These are phyloP conservation scores for Pterulicium gracile DNA, from an alignment of 1,284 basidiomycete species.

Conservation along the genomic window DNA sequence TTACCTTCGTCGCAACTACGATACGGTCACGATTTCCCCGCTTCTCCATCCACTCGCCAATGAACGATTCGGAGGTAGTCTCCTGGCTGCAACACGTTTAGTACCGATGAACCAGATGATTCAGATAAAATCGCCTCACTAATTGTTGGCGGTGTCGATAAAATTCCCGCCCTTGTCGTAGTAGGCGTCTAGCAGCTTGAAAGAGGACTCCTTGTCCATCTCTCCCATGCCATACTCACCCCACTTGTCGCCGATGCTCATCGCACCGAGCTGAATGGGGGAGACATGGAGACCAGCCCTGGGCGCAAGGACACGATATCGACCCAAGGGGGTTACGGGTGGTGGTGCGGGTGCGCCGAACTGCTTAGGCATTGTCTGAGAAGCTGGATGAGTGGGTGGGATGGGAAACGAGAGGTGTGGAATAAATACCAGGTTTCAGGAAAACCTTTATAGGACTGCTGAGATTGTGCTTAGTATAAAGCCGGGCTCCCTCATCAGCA, in stretches of 20 bases:
- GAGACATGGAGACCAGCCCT: constrained; percentile 27
- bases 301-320: constrained; percentile 26
- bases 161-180: constrained; percentile 17
- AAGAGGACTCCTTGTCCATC: constrained; percentile 19
- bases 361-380: neutral
- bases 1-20: constrained; percentile 30
- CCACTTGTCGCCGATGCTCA: constrained; percentile 36
- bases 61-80: constrained; percentile 23
- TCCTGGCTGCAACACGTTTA: constrained; percentile 17
- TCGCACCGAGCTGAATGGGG: constrained; percentile 30
- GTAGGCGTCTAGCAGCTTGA: constrained; percentile 22
- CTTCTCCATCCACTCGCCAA: constrained; percentile 30
- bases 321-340: constrained; percentile 20
- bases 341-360: constrained; percentile 13
- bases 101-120: neutral
- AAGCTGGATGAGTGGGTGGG: too few relatives aligned
- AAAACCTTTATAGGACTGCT: too few relatives aligned
- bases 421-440: too few relatives aligned
- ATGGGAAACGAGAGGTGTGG: too few relatives aligned
- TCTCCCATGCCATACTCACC: constrained; percentile 14
- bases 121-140: constrained; percentile 15
- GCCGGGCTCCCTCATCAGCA: too few relatives aligned
- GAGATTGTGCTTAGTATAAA: too few relatives aligned
- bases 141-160: constrained; percentile 19
- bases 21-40: constrained; percentile 29